Conservation (phyloP, 2,329 filamentous ascomycete species). For the Fusarium sp. region DNA sequence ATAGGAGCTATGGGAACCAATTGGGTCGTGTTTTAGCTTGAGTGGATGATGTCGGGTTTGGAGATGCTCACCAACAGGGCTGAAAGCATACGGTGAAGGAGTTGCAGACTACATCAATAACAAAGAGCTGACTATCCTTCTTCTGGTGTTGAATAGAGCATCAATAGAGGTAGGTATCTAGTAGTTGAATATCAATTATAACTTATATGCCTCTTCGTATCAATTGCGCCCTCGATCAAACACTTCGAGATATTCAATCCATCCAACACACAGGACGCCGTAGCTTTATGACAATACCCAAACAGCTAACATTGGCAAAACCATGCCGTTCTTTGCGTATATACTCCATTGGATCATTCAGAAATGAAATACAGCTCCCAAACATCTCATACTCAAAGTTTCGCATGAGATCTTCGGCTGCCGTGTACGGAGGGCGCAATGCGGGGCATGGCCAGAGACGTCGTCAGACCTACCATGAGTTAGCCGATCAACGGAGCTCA, state of each 20-base stretch:
- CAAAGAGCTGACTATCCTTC: not conserved
- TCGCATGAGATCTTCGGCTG: not conserved
- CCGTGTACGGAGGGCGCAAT: constrained; percentile 34
- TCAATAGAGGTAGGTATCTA: not conserved
- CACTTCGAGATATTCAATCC: not conserved
- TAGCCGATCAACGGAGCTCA: constrained; percentile 42
- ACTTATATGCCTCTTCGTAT: not conserved
- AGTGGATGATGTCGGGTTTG: not conserved
- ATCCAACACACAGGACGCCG: not conserved
- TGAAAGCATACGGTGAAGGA: not conserved
- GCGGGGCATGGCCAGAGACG: constrained; percentile 21
- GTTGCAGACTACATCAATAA: not conserved
- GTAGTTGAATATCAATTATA: not conserved
- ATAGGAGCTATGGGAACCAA: constrained; percentile 12
- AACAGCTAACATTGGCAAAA: not conserved
- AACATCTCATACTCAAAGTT: not conserved
- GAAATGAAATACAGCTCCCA: not conserved
- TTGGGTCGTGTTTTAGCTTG: constrained; percentile 15
- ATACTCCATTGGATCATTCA: not conserved
- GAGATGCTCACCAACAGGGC: not conserved
- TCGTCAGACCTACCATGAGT: constrained; percentile 11
- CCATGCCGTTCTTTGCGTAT: not conserved
- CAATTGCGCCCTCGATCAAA: not conserved
- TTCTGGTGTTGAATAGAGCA: constrained; percentile 18
- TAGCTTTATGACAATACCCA: not conserved